These are phyloP conservation scores for Melastoma malabathricum DNA, from an alignment of 345 rosid genomes.

Conservation along the genomic window DNA sequence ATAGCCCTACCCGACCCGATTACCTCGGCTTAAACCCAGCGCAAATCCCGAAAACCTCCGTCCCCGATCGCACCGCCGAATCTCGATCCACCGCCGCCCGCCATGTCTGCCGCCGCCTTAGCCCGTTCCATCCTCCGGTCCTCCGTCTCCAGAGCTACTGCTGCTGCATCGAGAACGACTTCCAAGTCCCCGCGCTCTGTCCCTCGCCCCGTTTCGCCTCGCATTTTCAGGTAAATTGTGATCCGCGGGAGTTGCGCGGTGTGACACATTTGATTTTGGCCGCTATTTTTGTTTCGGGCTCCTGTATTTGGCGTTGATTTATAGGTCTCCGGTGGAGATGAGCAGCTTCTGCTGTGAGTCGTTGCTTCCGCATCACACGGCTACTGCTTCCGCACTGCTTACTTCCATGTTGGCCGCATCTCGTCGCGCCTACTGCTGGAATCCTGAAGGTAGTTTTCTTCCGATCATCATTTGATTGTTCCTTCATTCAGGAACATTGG, in stretches of 20 bases:
- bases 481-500: too few relatives aligned
- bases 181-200: slow-evolving; percentile 24
- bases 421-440: slow-evolving; percentile 41
- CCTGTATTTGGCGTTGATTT: too few relatives aligned
- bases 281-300: neutral
- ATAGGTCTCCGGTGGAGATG: slow-evolving; percentile 68
- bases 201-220: slow-evolving; percentile 31
- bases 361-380: slow-evolving; percentile 74
- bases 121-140: slow-evolving; percentile 54
- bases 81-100: neutral
- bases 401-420: slow-evolving; percentile 75
- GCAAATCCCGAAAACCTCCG: too few relatives aligned
- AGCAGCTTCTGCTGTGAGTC: slow-evolving; percentile 60
- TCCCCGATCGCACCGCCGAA: too few relatives aligned
- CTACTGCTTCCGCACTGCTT: slow-evolving; percentile 75
- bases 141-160: slow-evolving; percentile 10
- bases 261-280: neutral
- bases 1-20: too few relatives aligned
- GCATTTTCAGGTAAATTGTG: slow-evolving; percentile 45
- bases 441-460: slow-evolving; percentile 36
- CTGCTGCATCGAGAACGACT: slow-evolving; percentile 23
- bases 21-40: too few relatives aligned
- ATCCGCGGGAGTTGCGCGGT: neutral
- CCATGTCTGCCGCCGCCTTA: slow-evolving; percentile 49
- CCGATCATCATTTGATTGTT: too few relatives aligned